Percentiles rank a stretch among this genome's conserved stretches.
Evolutionary conservation across 306 rosid genomes (phyloP).

Genomic region (Cucumis hystrix): DNA sequence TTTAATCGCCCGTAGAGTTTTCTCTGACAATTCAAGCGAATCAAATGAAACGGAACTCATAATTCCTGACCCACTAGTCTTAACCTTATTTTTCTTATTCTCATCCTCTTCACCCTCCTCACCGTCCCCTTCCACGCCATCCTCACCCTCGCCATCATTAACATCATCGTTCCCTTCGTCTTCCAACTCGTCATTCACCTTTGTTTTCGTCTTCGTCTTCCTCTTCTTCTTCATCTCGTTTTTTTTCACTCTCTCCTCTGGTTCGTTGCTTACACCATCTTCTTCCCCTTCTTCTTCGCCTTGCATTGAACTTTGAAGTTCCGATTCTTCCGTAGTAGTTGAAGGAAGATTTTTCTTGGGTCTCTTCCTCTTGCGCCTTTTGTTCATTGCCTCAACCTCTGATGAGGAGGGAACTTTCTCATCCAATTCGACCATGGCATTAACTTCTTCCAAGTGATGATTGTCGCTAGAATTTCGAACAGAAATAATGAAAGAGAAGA

Average conservation of each 20-base stretch:
- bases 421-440: slow-evolving; percentile 26
- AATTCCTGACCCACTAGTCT: slow-evolving; percentile 33
- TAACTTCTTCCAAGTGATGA: not conserved
- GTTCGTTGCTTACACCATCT: not conserved
- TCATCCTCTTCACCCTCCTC: slow-evolving; percentile 4
- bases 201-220: slow-evolving; percentile 7
- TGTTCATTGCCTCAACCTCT: slow-evolving; percentile 20
- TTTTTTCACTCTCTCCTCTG: slow-evolving; percentile 7
- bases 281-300: not conserved
- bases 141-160: not conserved
- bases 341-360: slow-evolving; percentile 14
- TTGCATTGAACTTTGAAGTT: not conserved
- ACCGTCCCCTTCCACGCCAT: not conserved
- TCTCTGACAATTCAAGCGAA: slow-evolving; percentile 43
- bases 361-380: slow-evolving; percentile 49
- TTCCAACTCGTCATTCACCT: not conserved
- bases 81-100: slow-evolving; percentile 13
- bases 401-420: slow-evolving; percentile 3
- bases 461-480: not conserved
- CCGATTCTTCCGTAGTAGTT: not conserved
- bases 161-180: not conserved
- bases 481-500: not conserved
- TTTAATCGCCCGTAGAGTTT: slow-evolving; percentile 42
- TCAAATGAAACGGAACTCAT: slow-evolving; percentile 43
- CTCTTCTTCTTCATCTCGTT: not conserved